Evolutionary conservation across 345 rosid genomes (phyloP), one percentile per base, ranked within the genome.

Genomic region (Erodium maritimum): DNA sequence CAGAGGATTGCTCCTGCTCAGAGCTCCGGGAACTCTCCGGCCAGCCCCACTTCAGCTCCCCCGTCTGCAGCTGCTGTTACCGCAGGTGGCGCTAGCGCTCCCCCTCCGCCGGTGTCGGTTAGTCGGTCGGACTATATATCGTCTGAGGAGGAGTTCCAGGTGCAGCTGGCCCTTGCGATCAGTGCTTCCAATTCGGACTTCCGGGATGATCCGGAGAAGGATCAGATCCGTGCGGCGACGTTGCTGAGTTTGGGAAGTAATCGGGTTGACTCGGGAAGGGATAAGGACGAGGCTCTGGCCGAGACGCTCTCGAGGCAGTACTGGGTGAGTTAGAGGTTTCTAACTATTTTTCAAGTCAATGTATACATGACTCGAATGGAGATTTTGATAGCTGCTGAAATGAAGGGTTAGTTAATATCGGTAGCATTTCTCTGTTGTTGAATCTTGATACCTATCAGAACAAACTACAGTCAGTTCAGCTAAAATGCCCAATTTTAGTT

Each of bases 61-160:
- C 71, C 85, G 11, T n/a, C 79, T 0, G 55, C 90, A 4, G 56
- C 61, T 23, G 9, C 72, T 8, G 51, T 56, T 21, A 7, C 61
- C 73, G 54, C 69, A 0, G 14, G 53, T 12, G 64, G 66, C 0
- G 19, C 52, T 23, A 59, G 52, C n/a, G 19, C 64, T 21, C 52
- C 64, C 7, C 6, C 37, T 14, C 6, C 60, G 0, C 20, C 68
- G 34, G 22, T 56, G 8, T 34, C 72, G 24, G 72, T 56, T 19
- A 68, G 46, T 63, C 54, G 69, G 37, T 51, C 79, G 18, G 96
- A 93, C 54, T 94, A 73, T 68, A 87, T 87, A 24, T 68, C 82
- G 0, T 80, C 94, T 6, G 99, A 94, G 83, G 99, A 94, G 77
- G 99, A 94, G 66, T 94, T 82, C 55, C 96, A 94, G 81, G 73